These are phyloP conservation scores for Aureobasidium sp. DNA, from an alignment of 2,329 filamentous ascomycete species.

Conservation along the genomic window DNA sequence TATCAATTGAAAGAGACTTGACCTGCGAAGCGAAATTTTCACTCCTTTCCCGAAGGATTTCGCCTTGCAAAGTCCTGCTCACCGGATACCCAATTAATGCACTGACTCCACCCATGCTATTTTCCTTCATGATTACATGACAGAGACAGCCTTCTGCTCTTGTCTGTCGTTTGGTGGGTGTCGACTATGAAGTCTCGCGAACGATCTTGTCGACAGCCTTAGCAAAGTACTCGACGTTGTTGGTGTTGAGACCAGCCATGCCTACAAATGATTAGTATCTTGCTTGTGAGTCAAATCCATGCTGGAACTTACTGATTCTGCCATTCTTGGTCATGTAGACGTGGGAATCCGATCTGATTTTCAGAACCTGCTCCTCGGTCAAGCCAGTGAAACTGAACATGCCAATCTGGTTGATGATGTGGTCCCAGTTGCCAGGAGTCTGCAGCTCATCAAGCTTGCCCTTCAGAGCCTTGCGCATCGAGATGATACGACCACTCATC, in stretches of 20 bases:
- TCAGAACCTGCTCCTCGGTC: conserved; percentile 75
- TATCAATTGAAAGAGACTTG: background rate
- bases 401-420: conserved; percentile 99
- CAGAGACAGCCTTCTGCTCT: background rate
- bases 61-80: background rate
- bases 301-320: conserved; percentile 70
- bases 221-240: conserved; percentile 94
- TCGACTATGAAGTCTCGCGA: conserved; percentile 47
- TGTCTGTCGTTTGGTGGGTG: background rate
- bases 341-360: conserved; percentile 75
- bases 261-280: conserved; percentile 1
- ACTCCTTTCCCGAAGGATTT: conserved; percentile 12
- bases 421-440: conserved; percentile 94
- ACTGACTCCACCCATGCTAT: conserved; percentile 19
- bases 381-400: conserved; percentile 98
- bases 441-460: conserved; percentile 83
- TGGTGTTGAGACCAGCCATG: conserved; percentile 96
- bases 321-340: conserved; percentile 98
- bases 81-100: conserved; percentile 5
- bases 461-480: conserved; percentile 85
- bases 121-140: background rate
- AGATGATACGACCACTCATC: conserved; percentile 96
- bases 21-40: background rate
- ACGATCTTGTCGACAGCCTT: conserved; percentile 90
- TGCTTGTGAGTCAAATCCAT: background rate